Percentiles rank a stretch among this genome's conserved stretches.
Evolutionary conservation across 2,329 filamentous ascomycete genomes (phyloP).

Genomic region (Phaeoacremonium minimum): DNA sequence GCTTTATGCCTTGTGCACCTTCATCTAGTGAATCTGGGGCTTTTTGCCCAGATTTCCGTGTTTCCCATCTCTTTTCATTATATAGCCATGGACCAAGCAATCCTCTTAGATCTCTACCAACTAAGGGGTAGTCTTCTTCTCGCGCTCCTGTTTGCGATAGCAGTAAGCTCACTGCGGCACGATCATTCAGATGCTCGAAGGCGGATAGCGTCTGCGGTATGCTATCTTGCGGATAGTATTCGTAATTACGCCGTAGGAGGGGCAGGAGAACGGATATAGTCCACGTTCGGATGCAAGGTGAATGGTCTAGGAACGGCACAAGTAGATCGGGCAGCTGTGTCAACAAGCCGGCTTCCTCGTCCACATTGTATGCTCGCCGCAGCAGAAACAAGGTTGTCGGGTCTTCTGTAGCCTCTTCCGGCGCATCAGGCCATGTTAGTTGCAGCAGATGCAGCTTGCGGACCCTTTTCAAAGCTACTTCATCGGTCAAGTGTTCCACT

Average conservation of each 20-base stretch:
- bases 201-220: constrained; percentile 51
- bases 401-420: constrained; percentile 46
- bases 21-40: no score
- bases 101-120: constrained; percentile 63
- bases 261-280: constrained; percentile 66
- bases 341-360: constrained; percentile 68
- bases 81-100: constrained; percentile 73
- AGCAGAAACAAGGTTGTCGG: constrained; percentile 61
- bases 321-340: constrained; percentile 64
- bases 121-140: constrained; percentile 30
- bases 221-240: constrained; percentile 58
- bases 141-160: constrained; percentile 49
- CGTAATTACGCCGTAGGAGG: constrained; percentile 62
- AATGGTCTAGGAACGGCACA: constrained; percentile 61
- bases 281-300: constrained; percentile 61
- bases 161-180: constrained; percentile 55
- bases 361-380: constrained; percentile 63
- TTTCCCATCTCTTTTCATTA: constrained; percentile 55
- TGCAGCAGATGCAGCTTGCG: constrained; percentile 59
- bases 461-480: constrained; percentile 59
- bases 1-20: constrained; percentile 15
- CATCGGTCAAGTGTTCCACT: constrained; percentile 56
- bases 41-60: constrained; percentile 10
- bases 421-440: constrained; percentile 46
- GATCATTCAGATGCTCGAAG: constrained; percentile 59